Conservation (phyloP, 345 rosid species). For the Excoecaria cochinchinensis region DNA sequence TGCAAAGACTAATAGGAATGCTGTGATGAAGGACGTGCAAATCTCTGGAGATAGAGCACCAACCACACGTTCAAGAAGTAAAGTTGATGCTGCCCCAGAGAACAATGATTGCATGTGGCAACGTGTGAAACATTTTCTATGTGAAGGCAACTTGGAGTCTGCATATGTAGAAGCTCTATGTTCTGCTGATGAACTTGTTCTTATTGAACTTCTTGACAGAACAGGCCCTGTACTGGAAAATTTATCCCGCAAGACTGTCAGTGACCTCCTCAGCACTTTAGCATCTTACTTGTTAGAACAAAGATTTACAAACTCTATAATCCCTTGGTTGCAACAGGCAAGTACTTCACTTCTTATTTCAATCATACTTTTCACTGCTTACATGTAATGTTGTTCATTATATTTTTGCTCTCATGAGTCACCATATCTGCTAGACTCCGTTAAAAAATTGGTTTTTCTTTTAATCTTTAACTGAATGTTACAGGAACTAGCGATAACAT, state of each 20-base stretch:
- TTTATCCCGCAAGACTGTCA: constrained; percentile 57
- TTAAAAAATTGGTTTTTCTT: neutral
- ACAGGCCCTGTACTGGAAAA: constrained; percentile 83
- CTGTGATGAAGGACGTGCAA: constrained; percentile 42
- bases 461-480: neutral
- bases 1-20: constrained; percentile 36
- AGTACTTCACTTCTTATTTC: constrained; percentile 28
- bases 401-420: neutral
- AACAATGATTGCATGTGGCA: constrained; percentile 49
- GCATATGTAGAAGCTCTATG: constrained; percentile 76
- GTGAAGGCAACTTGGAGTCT: constrained; percentile 73
- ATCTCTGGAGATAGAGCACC: constrained; percentile 41
- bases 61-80: constrained; percentile 34
- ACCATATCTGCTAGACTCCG: neutral
- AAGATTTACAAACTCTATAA: constrained; percentile 55
- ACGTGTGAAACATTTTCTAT: constrained; percentile 49
- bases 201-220: constrained; percentile 77
- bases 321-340: constrained; percentile 95
- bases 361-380: constrained; percentile 5
- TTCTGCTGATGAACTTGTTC: constrained; percentile 60
- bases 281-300: constrained; percentile 62
- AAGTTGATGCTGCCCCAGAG: constrained; percentile 35
- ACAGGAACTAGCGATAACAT: neutral
- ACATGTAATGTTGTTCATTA: neutral
- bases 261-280: constrained; percentile 63